Evolutionary conservation across 495 filamentous ascomycete genomes (phyloP).

Genomic region (Penicillium lagena): DNA sequence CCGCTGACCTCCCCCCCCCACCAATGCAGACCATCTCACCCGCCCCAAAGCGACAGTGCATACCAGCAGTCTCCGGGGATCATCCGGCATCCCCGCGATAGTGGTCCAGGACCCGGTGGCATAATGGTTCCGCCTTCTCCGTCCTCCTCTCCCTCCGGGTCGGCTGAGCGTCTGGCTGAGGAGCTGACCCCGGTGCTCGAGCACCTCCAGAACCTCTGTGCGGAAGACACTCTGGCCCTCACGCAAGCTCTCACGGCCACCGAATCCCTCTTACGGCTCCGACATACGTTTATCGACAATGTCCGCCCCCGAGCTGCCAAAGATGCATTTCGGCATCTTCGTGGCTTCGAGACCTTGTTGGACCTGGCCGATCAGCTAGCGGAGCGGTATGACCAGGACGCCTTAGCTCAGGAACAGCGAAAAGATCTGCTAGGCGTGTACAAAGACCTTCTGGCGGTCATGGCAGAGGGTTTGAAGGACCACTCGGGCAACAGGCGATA

Average conservation of each 20-base stretch:
- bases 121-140: slow-evolving; percentile 26
- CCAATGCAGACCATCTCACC: slow-evolving; percentile 38
- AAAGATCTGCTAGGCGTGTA: slow-evolving; percentile 60
- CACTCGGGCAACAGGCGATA: slow-evolving; percentile 85
- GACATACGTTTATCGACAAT: slow-evolving; percentile 52
- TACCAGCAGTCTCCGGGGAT: slow-evolving; percentile 38
- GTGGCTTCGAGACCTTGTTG: slow-evolving; percentile 73
- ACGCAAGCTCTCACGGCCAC: slow-evolving; percentile 28
- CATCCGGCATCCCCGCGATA: slow-evolving; percentile 28
- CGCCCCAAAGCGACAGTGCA: slow-evolving; percentile 19
- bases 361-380: slow-evolving; percentile 60
- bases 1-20: slow-evolving; percentile 20
- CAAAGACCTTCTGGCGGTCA: slow-evolving; percentile 60
- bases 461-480: slow-evolving; percentile 69
- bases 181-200: slow-evolving; percentile 56
- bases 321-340: slow-evolving; percentile 77
- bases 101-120: slow-evolving; percentile 25
- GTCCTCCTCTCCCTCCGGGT: slow-evolving; percentile 54
- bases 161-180: slow-evolving; percentile 51
- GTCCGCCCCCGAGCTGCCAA: slow-evolving; percentile 41
- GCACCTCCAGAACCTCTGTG: slow-evolving; percentile 33
- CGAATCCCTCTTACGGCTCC: slow-evolving; percentile 38
- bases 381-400: slow-evolving; percentile 58
- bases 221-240: slow-evolving; percentile 13
- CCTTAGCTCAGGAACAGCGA: slow-evolving; percentile 49